Conservation (phyloP, 2,329 filamentous ascomycete species). For the Nannizziopsis arthrosporioides region DNA sequence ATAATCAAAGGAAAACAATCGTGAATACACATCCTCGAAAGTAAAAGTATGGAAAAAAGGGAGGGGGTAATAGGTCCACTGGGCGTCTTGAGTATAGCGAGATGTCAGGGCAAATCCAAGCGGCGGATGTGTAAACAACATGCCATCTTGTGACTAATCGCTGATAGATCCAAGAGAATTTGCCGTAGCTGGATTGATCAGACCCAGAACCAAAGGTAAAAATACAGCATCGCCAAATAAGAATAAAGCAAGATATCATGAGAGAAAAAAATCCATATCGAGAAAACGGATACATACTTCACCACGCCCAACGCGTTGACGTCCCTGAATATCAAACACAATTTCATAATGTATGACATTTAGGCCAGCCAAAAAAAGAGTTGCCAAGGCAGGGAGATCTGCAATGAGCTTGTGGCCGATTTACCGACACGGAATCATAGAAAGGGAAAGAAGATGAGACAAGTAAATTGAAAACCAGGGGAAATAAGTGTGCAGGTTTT, state of each 20-base stretch:
- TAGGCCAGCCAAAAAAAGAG: neutral
- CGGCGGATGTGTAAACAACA: neutral
- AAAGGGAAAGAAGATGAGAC: neutral
- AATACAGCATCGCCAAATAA: conserved; percentile 10
- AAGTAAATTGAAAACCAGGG: neutral
- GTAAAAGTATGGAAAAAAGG: neutral
- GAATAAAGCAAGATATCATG: neutral
- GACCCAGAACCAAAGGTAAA: conserved; percentile 9
- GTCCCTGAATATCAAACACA: neutral
- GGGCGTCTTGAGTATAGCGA: neutral
- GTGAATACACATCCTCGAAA: conserved; percentile 9
- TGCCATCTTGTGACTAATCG: neutral
- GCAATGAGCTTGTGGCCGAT: too few species aligned
- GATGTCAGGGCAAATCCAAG: neutral
- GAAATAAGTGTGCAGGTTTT: neutral
- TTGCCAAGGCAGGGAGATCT: too few species aligned
- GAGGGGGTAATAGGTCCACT: neutral
- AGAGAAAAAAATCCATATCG: neutral
- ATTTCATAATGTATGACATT: neutral
- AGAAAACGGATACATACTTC: neutral
- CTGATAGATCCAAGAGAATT: neutral
- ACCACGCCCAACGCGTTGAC: neutral
- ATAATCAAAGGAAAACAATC: conserved; percentile 1
- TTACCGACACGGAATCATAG: neutral
- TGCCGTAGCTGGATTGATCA: conserved; percentile 1